These are phyloP conservation scores for Pythium aphanidermatum DNA, from an alignment of 352 stramenopile species.

Conservation along the genomic window DNA sequence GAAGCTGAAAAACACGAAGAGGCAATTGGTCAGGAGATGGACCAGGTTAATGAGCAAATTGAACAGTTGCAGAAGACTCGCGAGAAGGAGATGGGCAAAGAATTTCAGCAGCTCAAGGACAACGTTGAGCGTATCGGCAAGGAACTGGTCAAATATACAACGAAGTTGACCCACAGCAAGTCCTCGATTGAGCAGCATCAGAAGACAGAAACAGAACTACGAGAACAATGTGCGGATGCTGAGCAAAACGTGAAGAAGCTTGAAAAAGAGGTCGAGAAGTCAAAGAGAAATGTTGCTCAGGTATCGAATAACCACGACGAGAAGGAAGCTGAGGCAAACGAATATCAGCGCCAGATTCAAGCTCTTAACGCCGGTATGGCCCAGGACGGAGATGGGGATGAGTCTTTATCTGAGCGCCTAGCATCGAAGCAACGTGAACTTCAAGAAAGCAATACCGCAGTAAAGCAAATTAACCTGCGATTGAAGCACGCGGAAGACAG, in stretches of 20 bases:
- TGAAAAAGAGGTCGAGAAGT: slow-evolving; percentile 76
- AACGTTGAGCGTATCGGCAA: slow-evolving; percentile 77
- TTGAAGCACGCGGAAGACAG: slow-evolving; percentile 90
- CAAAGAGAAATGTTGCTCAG: slow-evolving; percentile 52
- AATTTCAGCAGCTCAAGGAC: slow-evolving; percentile 78
- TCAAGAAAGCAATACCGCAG: slow-evolving; percentile 66
- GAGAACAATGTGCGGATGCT: slow-evolving; percentile 71
- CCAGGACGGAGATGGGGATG: slow-evolving; percentile 62
- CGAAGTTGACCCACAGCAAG: slow-evolving; percentile 73
- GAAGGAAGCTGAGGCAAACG: slow-evolving; percentile 60
- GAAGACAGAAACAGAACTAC: slow-evolving; percentile 50
- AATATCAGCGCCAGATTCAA: slow-evolving; percentile 81
- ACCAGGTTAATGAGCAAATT: slow-evolving; percentile 65
- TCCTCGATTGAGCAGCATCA: slow-evolving; percentile 61
- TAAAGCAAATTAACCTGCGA: slow-evolving; percentile 92
- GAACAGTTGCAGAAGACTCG: slow-evolving; percentile 52
- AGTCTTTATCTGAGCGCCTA: slow-evolving; percentile 71
- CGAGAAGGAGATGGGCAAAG: slow-evolving; percentile 83
- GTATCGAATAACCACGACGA: slow-evolving; percentile 37
- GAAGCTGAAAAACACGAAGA: slow-evolving; percentile 55
- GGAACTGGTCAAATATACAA: slow-evolving; percentile 78
- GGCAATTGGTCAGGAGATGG: slow-evolving; percentile 63
- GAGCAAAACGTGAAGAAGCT: slow-evolving; percentile 74
- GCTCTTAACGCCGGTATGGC: slow-evolving; percentile 83
- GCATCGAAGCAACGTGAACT: slow-evolving; percentile 74